These are phyloP conservation scores for Podospora pseudocomata DNA, from an alignment of 495 filamentous ascomycete genomes.

Conservation along the genomic window DNA sequence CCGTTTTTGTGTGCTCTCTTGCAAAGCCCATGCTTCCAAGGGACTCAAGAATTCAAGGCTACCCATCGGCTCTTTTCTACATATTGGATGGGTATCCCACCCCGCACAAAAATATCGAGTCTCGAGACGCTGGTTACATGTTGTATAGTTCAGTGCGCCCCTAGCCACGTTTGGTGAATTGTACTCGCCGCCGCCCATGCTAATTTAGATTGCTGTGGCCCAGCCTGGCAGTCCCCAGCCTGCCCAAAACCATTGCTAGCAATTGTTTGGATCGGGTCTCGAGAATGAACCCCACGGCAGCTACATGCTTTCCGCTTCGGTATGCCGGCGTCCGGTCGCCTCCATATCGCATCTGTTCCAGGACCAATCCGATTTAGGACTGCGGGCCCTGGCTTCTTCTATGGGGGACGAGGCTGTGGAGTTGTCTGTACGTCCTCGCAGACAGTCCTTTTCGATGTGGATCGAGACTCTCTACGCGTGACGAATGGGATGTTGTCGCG, in stretches of 20 bases:
- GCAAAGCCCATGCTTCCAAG: not conserved
- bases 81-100: not conserved
- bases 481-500: constrained; percentile 12
- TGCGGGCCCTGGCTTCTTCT: not conserved
- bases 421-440: constrained; percentile 1
- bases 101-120: not conserved
- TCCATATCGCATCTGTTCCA: constrained; percentile 16
- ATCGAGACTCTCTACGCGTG: constrained; percentile 7
- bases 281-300: constrained; percentile 19
- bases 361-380: constrained; percentile 12
- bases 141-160: not conserved
- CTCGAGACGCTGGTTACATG: not conserved
- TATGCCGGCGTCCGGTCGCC: constrained; percentile 17
- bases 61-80: not conserved
- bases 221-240: not conserved
- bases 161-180: constrained; percentile 5
- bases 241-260: constrained; percentile 1
- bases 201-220: not conserved
- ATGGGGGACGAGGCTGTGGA: not conserved
- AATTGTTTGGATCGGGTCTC: constrained; percentile 13
- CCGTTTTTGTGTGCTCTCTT: not conserved
- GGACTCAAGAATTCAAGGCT: not conserved
- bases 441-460: constrained; percentile 2
- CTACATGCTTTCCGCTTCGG: constrained; percentile 12
- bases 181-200: not conserved